These are phyloP conservation scores for Colletotrichum sidae DNA, from an alignment of 2,329 filamentous ascomycete genomes.

Conservation along the genomic window DNA sequence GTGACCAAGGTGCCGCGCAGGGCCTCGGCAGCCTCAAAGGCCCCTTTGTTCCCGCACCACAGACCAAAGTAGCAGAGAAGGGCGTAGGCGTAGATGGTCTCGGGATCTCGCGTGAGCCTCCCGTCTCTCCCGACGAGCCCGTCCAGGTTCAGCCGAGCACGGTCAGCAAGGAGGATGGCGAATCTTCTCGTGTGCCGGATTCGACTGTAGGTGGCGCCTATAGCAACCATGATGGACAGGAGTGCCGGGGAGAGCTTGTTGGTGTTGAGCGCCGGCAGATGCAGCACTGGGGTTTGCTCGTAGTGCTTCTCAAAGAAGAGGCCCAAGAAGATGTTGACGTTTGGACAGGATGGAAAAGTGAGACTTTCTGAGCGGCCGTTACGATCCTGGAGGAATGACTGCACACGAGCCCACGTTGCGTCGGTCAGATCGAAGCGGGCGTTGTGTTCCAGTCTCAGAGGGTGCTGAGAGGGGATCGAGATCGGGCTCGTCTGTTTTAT, in stretches of 20 bases:
- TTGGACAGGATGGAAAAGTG: constrained; percentile 4
- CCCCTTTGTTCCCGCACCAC: constrained; percentile 29
- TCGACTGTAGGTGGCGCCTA: constrained; percentile 20
- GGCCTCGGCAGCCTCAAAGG: constrained; percentile 24
- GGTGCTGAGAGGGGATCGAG: not conserved
- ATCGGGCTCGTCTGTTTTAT: constrained; percentile 2
- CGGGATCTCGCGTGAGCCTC: not conserved
- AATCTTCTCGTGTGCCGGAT: constrained; percentile 9
- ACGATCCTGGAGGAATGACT: not conserved
- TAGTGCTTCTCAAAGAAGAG: constrained; percentile 18
- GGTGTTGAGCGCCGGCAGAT: constrained; percentile 8
- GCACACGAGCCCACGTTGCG: constrained; percentile 3
- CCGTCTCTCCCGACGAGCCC: constrained; percentile 2
- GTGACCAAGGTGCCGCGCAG: constrained; percentile 19
- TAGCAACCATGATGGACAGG: constrained; percentile 15
- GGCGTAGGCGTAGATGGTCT: constrained; percentile 15
- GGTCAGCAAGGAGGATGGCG: constrained; percentile 10
- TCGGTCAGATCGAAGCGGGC: constrained; percentile 9
- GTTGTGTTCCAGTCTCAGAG: not conserved
- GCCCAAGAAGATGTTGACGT: constrained; percentile 15
- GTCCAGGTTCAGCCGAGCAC: constrained; percentile 12
- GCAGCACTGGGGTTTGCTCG: constrained; percentile 19
- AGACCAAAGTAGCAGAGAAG: constrained; percentile 19
- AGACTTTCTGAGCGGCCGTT: not conserved
- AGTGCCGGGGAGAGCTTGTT: constrained; percentile 1